Conservation (phyloP, 257 asterid species). For the Solanum etuberosum region DNA sequence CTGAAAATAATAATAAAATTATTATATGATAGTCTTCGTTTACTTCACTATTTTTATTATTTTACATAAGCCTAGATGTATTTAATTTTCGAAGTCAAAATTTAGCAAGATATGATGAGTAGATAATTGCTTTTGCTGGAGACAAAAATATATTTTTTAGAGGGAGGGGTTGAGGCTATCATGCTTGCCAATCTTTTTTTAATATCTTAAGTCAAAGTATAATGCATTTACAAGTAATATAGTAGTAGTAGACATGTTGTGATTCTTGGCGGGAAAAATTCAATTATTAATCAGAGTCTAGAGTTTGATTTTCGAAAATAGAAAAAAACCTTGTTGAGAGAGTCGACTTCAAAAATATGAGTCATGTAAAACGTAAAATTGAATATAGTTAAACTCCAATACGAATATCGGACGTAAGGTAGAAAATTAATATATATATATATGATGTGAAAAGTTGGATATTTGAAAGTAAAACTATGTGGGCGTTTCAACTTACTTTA, state of each 20-base stretch:
- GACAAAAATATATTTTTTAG: neutral
- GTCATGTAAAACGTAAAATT: fast-evolving
- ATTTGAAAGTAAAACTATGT: neutral
- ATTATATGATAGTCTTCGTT: neutral
- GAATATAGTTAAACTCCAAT: neutral
- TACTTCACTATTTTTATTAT: neutral
- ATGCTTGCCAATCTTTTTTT: neutral
- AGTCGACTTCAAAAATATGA: neutral
- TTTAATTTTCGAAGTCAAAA: neutral
- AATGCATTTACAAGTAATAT: neutral
- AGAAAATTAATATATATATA: neutral
- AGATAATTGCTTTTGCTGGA: neutral
- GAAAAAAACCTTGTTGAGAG: neutral
- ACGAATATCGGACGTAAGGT: fast-evolving
- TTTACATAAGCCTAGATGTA: neutral
- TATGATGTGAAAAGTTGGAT: neutral
- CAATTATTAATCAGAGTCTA: neutral
- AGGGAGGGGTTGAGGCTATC: neutral
- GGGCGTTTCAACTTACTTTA: neutral
- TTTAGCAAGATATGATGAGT: neutral
- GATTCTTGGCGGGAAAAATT: neutral
- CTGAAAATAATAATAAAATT: neutral
- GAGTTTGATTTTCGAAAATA: neutral
- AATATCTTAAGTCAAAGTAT: neutral
- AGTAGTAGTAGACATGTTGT: neutral